Percentiles rank a stretch among this genome's conserved stretches.
phyloP scores from a whole-genome alignment of 2,329 filamentous ascomycete genomes.

The Monilinia laxa region DNA sequence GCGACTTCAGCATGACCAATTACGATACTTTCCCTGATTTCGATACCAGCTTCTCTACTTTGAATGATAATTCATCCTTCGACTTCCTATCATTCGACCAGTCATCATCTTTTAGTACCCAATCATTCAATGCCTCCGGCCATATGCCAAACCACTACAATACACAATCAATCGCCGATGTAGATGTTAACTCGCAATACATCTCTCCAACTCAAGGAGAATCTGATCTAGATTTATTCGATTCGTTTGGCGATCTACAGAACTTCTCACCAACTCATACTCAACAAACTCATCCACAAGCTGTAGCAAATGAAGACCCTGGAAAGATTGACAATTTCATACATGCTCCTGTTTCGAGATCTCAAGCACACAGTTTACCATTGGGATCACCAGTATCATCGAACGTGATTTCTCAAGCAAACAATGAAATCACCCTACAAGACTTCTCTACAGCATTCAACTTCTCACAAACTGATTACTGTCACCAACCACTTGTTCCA shows the following conservation, averaged over 20 bases:
- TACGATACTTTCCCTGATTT: constrained; percentile 30
- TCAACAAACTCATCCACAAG: constrained; percentile 17
- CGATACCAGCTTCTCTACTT: constrained; percentile 10
- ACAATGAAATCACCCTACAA: neutral
- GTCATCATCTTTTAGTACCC: constrained; percentile 22
- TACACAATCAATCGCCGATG: constrained; percentile 5
- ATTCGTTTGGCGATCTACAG: neutral
- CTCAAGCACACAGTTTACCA: neutral
- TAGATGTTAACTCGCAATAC: constrained; percentile 15
- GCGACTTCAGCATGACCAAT: constrained; percentile 33
- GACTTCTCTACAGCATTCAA: neutral
- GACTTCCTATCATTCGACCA: constrained; percentile 29
- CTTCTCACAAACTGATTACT: constrained; percentile 1
- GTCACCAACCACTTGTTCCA: constrained; percentile 9
- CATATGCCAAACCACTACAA: neutral
- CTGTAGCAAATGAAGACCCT: constrained; percentile 2
- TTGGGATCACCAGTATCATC: neutral
- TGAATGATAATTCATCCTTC: constrained; percentile 22
- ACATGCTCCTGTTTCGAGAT: neutral
- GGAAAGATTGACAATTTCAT: constrained; percentile 8
- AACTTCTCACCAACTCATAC: neutral
- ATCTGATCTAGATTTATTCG: constrained; percentile 8
- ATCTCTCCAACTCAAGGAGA: constrained; percentile 1
- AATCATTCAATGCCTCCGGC: neutral
- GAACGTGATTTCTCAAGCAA: neutral